Base-by-base conservation (phyloP, 2,329 filamentous ascomycete species). In the Colletotrichum chlorophyti region DNA sequence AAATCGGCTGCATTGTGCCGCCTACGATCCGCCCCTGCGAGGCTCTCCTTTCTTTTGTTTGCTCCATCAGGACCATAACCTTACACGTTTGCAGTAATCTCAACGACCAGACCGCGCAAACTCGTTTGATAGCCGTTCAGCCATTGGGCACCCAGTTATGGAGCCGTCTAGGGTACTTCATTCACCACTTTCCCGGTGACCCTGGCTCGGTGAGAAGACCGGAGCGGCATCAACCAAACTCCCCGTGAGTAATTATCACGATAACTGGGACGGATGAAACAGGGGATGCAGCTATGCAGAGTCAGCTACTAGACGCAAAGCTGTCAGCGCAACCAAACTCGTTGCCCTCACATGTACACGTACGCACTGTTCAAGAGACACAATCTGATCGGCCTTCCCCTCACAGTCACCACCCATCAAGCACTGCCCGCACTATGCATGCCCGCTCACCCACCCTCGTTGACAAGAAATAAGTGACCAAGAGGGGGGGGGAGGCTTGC, bases 1-100 rank as follows among this genome's bases (percentile, higher is more conserved):
- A 6, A 4, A 10, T n/a, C 17, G 29, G 42, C 35, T 43, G 46
- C 47, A 41, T 26, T 37, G 37, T 51, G 46, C 52, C n/a, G 47
- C 10, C 31, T 45, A 41, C 26, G 32, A 51, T 38, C 47, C 15
- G 27, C 35, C n/a, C n/a, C n/a, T n/a, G n/a, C n/a, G n/a, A n/a
- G n/a, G n/a, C n/a, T n/a, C n/a, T n/a, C n/a, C n/a, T n/a, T n/a
- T n/a, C n/a, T n/a, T n/a, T n/a, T n/a, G n/a, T n/a, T n/a, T n/a
- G 15, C 38, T 7, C 27, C 10, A 21, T 11, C 12, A 26, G n/a
- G 27, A 19, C 21, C 21, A 24, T n/a, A n/a, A n/a, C n/a, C 21
- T 31, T 7, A 23, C 21, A 27, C 32, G n/a, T n/a, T 31, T 12
- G 27, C 27, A 31, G 27, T 31, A 31, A 31, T n/a, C n/a, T n/a